These are phyloP conservation scores for Camellia granthamiana DNA, from an alignment of 148 eudicot species.

Conservation along the genomic window DNA sequence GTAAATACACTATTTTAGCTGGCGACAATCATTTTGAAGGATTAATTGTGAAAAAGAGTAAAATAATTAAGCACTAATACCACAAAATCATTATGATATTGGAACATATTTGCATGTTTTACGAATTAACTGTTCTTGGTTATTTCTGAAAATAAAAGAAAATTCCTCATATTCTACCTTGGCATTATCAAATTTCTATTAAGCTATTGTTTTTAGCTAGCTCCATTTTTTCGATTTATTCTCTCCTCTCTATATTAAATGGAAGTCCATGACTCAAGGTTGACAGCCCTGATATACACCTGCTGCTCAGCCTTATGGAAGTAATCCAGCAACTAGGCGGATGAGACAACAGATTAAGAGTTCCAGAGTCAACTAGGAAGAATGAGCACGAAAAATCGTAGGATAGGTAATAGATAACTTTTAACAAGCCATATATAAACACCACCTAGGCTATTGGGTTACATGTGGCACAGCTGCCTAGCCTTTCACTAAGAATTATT, in stretches of 20 bases:
- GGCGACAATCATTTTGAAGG: not conserved
- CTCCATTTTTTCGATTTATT: not conserved
- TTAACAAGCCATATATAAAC: not conserved
- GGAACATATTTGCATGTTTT: not conserved
- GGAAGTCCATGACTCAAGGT: not conserved
- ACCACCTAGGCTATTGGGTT: not conserved
- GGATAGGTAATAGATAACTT: not conserved
- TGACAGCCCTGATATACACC: not conserved
- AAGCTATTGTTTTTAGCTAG: not conserved
- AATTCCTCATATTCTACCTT: not conserved
- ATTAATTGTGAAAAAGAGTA: not conserved
- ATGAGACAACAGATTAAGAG: not conserved
- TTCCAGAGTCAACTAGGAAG: not conserved
- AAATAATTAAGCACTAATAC: not conserved
- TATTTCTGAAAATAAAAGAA: not conserved
- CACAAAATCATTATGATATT: not conserved
- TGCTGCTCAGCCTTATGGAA: no score
- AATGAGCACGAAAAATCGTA: not conserved
- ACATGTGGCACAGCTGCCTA: not conserved
- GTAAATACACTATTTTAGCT: not conserved
- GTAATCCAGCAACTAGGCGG: not conserved
- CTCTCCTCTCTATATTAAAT: not conserved
- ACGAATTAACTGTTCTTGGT: not conserved
- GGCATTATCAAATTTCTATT: no score
- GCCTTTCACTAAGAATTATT: slow-evolving; percentile 8